Conservation (phyloP, 208 protist genomes). For the Angomonas ambiguus region DNA sequence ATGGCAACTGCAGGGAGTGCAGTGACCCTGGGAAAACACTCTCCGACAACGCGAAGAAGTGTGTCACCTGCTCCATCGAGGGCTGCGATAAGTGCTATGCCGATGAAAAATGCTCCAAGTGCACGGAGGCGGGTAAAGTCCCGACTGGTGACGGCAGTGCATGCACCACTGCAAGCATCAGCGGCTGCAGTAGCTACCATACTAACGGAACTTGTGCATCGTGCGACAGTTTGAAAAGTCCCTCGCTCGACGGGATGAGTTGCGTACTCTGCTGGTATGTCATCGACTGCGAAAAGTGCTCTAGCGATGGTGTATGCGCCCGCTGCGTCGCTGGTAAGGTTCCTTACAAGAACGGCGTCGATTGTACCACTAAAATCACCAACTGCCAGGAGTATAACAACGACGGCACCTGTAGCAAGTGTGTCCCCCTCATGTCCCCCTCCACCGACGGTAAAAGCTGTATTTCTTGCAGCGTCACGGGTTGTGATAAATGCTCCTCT, state of each 20-base stretch:
- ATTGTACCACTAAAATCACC: not conserved
- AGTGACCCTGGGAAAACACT: too few relatives aligned
- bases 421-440: not conserved
- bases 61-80: not conserved
- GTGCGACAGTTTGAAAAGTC: not conserved
- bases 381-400: not conserved
- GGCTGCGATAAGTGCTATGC: not conserved
- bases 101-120: not conserved
- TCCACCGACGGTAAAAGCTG: not conserved
- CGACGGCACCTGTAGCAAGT: not conserved
- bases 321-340: not conserved
- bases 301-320: not conserved
- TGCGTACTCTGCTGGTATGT: not conserved
- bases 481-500: not conserved
- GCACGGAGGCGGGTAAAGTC: not conserved
- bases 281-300: not conserved
- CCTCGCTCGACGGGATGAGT: not conserved
- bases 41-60: not conserved
- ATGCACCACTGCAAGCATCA: not conserved
- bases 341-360: too few relatives aligned
- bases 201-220: not conserved
- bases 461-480: not conserved
- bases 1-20: too few relatives aligned
- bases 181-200: not conserved
- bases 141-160: not conserved